phyloP scores from a whole-genome alignment of 2,329 filamentous ascomycete genomes.

The Triangularia setosa region DNA sequence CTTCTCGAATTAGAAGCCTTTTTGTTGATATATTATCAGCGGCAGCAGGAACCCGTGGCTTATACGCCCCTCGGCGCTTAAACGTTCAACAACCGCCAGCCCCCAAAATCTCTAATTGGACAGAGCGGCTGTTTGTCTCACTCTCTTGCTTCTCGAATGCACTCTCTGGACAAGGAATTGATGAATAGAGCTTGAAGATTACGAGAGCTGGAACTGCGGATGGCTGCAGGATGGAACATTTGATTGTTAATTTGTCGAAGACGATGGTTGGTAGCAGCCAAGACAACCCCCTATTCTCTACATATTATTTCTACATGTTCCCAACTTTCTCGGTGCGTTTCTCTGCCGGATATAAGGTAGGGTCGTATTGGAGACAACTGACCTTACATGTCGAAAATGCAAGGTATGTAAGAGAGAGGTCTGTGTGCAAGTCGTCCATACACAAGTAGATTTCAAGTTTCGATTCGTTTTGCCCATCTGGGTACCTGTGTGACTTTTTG shows the following conservation, averaged over 20 bases:
- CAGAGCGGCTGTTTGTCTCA: neutral
- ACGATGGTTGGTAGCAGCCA: neutral
- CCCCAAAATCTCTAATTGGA: neutral
- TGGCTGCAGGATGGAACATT: neutral
- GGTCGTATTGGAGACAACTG: neutral
- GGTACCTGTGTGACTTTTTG: neutral
- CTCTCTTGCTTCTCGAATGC: neutral
- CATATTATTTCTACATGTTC: neutral
- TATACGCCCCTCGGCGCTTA: neutral
- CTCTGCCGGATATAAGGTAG: neutral
- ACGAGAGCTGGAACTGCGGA: neutral
- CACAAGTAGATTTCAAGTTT: neutral
- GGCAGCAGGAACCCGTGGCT: neutral
- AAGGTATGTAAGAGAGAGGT: neutral
- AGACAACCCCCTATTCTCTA: neutral
- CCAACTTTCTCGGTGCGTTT: neutral
- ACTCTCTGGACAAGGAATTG: neutral
- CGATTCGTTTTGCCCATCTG: neutral
- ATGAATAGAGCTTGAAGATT: neutral
- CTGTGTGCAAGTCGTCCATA: neutral
- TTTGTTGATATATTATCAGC: neutral
- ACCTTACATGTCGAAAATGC: neutral
- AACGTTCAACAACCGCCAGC: neutral
- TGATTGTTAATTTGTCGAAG: neutral
- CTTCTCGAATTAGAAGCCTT: neutral